phyloP scores from a whole-genome alignment of 306 rosid species.

The Senna tora region DNA sequence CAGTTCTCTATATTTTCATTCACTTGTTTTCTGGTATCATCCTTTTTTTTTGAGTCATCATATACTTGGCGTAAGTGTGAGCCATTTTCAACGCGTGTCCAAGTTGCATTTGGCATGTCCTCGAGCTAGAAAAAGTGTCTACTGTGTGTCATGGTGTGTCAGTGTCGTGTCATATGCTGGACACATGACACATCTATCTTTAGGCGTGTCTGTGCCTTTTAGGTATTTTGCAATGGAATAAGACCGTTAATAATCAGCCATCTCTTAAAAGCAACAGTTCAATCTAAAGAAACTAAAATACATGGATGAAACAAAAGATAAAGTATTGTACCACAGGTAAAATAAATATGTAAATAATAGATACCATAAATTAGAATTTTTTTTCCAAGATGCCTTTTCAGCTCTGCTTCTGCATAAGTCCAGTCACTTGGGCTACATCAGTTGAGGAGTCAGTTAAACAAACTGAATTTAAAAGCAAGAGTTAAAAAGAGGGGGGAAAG shows the following conservation, averaged over 20 bases:
- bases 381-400: conserved; percentile 76
- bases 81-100: no score
- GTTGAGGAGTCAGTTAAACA: conserved; percentile 45
- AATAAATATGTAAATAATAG: conserved; percentile 24
- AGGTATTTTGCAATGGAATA: background rate
- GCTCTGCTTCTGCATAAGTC: conserved; percentile 85
- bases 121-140: no score
- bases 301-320: background rate
- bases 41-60: no score
- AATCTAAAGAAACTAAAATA: conserved; percentile 16
- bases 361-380: conserved; percentile 74
- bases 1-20: no score
- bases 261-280: conserved; percentile 16
- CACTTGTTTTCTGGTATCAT: no score
- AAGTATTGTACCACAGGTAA: conserved; percentile 19
- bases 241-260: conserved; percentile 19
- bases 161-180: no score
- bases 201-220: no score
- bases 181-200: no score
- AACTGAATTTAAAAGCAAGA: conserved; percentile 31
- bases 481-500: conserved; percentile 10
- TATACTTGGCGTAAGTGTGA: no score
- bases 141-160: no score
- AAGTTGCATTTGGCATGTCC: no score
- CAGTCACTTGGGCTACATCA: conserved; percentile 87